Percentiles rank a stretch among this genome's conserved stretches.
phyloP scores from a whole-genome alignment of 1,139 yeast species.

The Protomyces gravidus region DNA sequence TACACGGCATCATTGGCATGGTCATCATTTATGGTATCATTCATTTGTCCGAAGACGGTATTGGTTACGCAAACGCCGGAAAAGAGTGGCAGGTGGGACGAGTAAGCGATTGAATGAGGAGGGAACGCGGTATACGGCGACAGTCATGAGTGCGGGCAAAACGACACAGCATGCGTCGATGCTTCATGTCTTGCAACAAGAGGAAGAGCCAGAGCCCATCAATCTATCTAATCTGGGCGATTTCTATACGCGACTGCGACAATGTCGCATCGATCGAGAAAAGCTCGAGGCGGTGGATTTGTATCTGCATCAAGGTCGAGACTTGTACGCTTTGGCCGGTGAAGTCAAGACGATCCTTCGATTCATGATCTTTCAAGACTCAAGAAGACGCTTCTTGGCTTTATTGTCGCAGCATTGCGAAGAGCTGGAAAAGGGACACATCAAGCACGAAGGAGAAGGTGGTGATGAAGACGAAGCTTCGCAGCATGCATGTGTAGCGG shows the following conservation, averaged over 20 bases:
- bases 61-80: slow-evolving; percentile 44
- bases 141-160: neutral
- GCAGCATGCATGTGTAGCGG: slow-evolving; percentile 10
- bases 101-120: neutral
- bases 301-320: slow-evolving; percentile 31
- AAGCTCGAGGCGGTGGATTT: slow-evolving; percentile 34
- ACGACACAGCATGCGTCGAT: neutral
- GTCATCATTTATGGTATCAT: slow-evolving; percentile 42
- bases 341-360: slow-evolving; percentile 31
- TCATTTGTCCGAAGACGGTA: slow-evolving; percentile 45
- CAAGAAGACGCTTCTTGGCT: slow-evolving; percentile 33
- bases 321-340: slow-evolving; percentile 13
- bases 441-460: neutral
- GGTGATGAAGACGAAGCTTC: neutral
- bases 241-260: slow-evolving; percentile 28
- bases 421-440: slow-evolving; percentile 5
- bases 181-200: neutral
- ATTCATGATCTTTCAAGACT: slow-evolving; percentile 34
- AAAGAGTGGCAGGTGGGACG: neutral
- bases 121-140: neutral
- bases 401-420: slow-evolving; percentile 12
- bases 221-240: slow-evolving; percentile 28
- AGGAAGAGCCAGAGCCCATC: neutral
- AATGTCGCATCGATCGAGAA: slow-evolving; percentile 35
- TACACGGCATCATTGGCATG: slow-evolving; percentile 43